Evolutionary conservation across 352 stramenopile genomes (phyloP), one percentile per base, ranked within the genome.

Genomic region (Pythium insidiosum): DNA sequence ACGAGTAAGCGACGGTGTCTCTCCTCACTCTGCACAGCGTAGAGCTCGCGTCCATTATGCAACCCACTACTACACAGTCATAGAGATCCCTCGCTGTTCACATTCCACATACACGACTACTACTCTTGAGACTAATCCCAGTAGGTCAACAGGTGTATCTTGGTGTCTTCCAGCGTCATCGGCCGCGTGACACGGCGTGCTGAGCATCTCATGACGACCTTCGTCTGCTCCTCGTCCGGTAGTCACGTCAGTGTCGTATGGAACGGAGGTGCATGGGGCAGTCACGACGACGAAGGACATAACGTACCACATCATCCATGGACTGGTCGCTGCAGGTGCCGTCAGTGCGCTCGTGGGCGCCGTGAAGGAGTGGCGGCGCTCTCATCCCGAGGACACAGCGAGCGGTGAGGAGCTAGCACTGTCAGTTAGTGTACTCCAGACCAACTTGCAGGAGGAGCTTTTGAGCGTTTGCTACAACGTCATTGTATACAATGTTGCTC

Each of bases 331-430:
- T 29, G 71, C 90, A 20, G 80, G 77, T 7, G 59, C 86, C 19
- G 65, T 87, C 9, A 65, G 77, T 7, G 77, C 75, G 10, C 49
- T 88, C 15, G 45, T 86, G 4, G 75, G 77, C 13, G 75, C 90
- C 0, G 80, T 73, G 3, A 90, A 93, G 47, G 90, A 90, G 73
- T 89, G 77, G 73, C 88, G 75, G 75, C 72, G 88, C 48, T 75
- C 76, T n/a, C 88, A 74, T 16, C 16, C 19, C 25, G 34, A 5
- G 16, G 34, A 38, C 22, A 60, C 13, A 35, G 43, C 44, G 0
- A 28, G 44, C 12, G 53, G 78, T 30, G 53, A 54, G 12, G 77
- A 90, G n/a, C 56, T 90, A 30, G 67, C 55, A 21, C 52, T 63
- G 16, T 90, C 88, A 60, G 88, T 93, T 42, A 40, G 56, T 47